Evolutionary conservation across 2,329 filamentous ascomycete genomes (phyloP), one percentile per base, ranked within the genome.

Genomic region (Cadophora sp.): DNA sequence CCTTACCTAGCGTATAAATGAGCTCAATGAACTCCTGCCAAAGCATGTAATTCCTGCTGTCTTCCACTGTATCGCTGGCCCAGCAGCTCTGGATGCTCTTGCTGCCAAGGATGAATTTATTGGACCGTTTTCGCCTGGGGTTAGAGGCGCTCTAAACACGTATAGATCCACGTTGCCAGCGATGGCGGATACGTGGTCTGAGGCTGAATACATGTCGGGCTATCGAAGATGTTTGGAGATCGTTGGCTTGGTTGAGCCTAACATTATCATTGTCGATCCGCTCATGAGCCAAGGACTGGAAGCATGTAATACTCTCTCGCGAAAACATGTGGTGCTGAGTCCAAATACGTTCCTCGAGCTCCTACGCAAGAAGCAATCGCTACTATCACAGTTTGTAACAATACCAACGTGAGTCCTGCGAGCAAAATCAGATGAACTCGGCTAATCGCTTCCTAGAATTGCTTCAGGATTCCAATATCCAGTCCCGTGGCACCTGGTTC

Each of bases 391-490:
- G 19, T 68, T 81, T 11, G 81, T 79, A 77, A 81, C 78, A 68
- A 79, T 77, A 59, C 80, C 81, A 1, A 72, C 76, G 80, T 81
- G 70, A 74, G 80, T 79, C 56, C 2, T 56, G 40, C n/a, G n/a
- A 3, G 2, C 5, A 61, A 55, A 19, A 19, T 40, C 16, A 27
- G n/a, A 6, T 37, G 12, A 3, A 46, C n/a, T 11, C 14, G 9
- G 77, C 58, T 68, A 14, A 64, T 40, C 58, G 51, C 11, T 22
- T 53, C 24, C 6, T 22, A 84, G 83, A 14, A 78, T 81, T 0
- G 81, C 80, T 16, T 83, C 84, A 0, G 82, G 79, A 4, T 82
- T 81, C 34, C 72, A 79, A 0, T 86, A 81, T 65, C 84, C 84
- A 3, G 76, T 86, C 0, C 83, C 84, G 1, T 81, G 76, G 78